Evolutionary conservation across 2,329 filamentous ascomycete genomes (phyloP).

Genomic region (Exserohilum turcica): DNA sequence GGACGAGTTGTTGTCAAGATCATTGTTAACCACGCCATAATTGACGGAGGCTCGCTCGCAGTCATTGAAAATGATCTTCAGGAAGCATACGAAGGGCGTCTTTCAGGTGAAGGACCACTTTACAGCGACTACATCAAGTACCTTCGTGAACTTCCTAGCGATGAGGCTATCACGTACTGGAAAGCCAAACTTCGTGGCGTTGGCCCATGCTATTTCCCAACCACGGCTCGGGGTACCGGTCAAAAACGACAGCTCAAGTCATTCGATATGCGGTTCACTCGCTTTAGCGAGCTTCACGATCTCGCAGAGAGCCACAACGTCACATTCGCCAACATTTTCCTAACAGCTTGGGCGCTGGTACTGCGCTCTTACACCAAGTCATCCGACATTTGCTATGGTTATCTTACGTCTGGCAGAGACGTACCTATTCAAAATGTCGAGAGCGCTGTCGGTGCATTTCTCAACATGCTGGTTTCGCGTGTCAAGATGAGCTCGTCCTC

Average conservation of each 20-base stretch:
- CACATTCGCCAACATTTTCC: conserved; percentile 42
- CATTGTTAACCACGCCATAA: conserved; percentile 44
- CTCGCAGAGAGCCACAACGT: conserved; percentile 35
- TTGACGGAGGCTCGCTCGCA: conserved; percentile 41
- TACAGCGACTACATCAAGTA: conserved; percentile 47
- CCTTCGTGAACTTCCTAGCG: conserved; percentile 26
- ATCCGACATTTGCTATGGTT: conserved; percentile 45
- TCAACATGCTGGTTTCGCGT: conserved; percentile 49
- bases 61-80: conserved; percentile 40
- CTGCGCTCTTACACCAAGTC: conserved; percentile 37
- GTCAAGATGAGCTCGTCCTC: conserved; percentile 19
- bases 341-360: conserved; percentile 41
- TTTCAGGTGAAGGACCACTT: conserved; percentile 32
- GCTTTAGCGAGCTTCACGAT: conserved; percentile 36
- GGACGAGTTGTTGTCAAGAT: conserved; percentile 41
- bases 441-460: conserved; percentile 54
- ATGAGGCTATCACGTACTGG: conserved; percentile 38
- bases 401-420: conserved; percentile 49
- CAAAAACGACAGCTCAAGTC: conserved; percentile 36
- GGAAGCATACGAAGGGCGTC: conserved; percentile 35
- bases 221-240: conserved; percentile 24
- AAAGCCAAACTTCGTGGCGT: conserved; percentile 37
- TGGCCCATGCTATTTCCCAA: conserved; percentile 43
- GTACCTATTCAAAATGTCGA: conserved; percentile 53
- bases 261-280: conserved; percentile 36